Conservation (phyloP, 192 early-diverging fungal species). For the Coemansia sp. region DNA sequence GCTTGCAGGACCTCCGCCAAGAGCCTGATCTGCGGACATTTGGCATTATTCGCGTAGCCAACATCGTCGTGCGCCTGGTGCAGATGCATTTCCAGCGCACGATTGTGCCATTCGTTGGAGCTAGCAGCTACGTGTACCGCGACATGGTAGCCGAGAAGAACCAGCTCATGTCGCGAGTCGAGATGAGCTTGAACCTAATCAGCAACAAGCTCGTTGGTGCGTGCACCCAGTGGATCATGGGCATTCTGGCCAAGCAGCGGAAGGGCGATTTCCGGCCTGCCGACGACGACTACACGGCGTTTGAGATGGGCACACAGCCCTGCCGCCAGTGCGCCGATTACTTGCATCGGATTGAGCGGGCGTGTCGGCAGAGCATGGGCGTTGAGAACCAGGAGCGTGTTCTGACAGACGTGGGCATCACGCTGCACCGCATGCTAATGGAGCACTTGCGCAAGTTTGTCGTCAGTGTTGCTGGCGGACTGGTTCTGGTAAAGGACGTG, state of each 20-base stretch:
- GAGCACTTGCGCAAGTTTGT: slow-evolving; percentile 90
- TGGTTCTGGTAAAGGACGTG: slow-evolving; percentile 90
- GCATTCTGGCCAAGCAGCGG: slow-evolving; percentile 74
- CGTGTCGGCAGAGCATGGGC: slow-evolving; percentile 63
- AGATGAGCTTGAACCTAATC: slow-evolving; percentile 76
- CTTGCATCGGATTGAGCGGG: slow-evolving; percentile 62
- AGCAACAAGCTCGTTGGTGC: slow-evolving; percentile 58
- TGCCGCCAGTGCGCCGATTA: slow-evolving; percentile 80
- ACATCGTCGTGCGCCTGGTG: slow-evolving; percentile 32
- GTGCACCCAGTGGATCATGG: slow-evolving; percentile 68
- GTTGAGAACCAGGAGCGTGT: slow-evolving; percentile 76
- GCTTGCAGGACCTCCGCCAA: slow-evolving; percentile 36
- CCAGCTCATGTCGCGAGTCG: slow-evolving; percentile 78
- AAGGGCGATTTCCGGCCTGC: slow-evolving; percentile 88
- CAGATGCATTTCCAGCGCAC: slow-evolving; percentile 45
- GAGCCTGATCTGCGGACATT: slow-evolving; percentile 41
- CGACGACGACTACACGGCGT: slow-evolving; percentile 76
- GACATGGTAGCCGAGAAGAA: slow-evolving; percentile 88
- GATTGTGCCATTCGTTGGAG: slow-evolving; percentile 46
- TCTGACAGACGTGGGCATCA: slow-evolving; percentile 73
- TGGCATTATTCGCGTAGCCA: slow-evolving; percentile 28
- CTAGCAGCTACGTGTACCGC: slow-evolving; percentile 63
- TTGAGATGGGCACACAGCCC: slow-evolving; percentile 73
- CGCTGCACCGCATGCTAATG: slow-evolving; percentile 80
- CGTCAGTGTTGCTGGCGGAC: slow-evolving; percentile 82